phyloP scores from a whole-genome alignment of 2,329 filamentous ascomycete species.

The Nemania sp. region DNA sequence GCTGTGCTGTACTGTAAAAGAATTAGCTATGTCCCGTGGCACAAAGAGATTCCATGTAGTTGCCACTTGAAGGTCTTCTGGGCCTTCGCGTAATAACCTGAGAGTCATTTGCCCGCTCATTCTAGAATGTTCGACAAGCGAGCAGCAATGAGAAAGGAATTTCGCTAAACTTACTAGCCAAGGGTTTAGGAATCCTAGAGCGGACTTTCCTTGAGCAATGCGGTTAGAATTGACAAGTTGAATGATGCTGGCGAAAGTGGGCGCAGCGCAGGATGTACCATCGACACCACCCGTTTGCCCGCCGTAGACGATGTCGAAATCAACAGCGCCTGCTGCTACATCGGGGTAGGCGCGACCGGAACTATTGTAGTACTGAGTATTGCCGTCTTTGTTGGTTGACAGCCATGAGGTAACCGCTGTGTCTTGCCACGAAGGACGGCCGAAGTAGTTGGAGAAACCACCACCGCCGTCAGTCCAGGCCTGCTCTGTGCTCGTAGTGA shows the following conservation, averaged over 20 bases:
- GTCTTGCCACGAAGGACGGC: constrained; percentile 20
- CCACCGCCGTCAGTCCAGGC: constrained; percentile 13
- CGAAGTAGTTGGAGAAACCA: constrained; percentile 31
- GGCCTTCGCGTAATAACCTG: too few species aligned
- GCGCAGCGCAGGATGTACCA: constrained; percentile 29
- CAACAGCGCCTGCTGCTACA: constrained; percentile 20
- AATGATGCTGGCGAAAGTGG: constrained; percentile 19
- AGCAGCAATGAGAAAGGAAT: too few species aligned
- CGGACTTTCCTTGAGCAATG: constrained; percentile 18
- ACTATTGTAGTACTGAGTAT: constrained; percentile 24
- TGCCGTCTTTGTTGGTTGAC: constrained; percentile 8
- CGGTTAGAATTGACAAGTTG: constrained; percentile 29
- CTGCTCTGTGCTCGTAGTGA: constrained; percentile 1
- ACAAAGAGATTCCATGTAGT: too few species aligned
- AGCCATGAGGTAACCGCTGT: constrained; percentile 10
- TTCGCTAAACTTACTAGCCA: constrained; percentile 27
- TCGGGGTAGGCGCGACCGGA: constrained; percentile 33
- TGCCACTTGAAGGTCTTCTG: too few species aligned
- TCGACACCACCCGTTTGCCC: background rate
- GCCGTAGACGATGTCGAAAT: constrained; percentile 18
- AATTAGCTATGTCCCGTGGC: too few species aligned
- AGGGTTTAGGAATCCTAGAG: constrained; percentile 32
- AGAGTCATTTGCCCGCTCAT: too few species aligned
- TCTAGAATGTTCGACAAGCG: too few species aligned
- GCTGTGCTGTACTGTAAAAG: too few species aligned